Conservation (phyloP, 306 rosid species). For the Prunus armeniaca region DNA sequence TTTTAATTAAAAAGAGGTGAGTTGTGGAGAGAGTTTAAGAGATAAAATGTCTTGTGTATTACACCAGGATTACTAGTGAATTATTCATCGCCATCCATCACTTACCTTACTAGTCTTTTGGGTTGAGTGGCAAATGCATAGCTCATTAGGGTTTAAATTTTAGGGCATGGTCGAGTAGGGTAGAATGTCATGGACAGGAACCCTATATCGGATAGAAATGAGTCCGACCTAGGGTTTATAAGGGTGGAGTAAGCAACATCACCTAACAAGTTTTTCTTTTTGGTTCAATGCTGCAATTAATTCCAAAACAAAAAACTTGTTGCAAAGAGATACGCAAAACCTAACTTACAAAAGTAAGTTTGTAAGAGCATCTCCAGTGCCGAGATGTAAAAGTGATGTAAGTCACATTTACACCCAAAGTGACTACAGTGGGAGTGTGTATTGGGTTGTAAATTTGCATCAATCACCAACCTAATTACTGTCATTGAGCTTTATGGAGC, state of each 20-base stretch:
- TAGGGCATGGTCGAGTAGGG: not conserved
- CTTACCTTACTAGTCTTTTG: too few species aligned
- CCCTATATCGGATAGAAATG: not conserved
- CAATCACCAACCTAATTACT: too few species aligned
- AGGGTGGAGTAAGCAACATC: not conserved
- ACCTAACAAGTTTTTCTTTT: not conserved
- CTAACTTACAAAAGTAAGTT: not conserved
- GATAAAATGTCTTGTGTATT: too few species aligned
- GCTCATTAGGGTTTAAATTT: too few species aligned
- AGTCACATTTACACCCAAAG: too few species aligned
- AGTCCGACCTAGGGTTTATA: not conserved
- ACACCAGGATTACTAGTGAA: not conserved
- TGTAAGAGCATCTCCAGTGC: not conserved
- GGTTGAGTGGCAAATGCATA: too few species aligned
- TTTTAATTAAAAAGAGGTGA: not conserved
- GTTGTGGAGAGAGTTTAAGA: not conserved
- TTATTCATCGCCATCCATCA: not conserved
- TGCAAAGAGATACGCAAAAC: not conserved
- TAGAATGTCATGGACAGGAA: not conserved
- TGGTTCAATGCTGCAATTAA: not conserved
- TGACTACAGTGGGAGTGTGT: too few species aligned
- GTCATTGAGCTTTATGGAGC: conserved; percentile 7
- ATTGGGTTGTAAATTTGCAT: too few species aligned
- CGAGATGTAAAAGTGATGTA: too few species aligned
- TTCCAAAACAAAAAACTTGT: not conserved